These are phyloP conservation scores for Conoideocrella luteorostrata DNA, from an alignment of 2,329 filamentous ascomycete species.

Conservation along the genomic window DNA sequence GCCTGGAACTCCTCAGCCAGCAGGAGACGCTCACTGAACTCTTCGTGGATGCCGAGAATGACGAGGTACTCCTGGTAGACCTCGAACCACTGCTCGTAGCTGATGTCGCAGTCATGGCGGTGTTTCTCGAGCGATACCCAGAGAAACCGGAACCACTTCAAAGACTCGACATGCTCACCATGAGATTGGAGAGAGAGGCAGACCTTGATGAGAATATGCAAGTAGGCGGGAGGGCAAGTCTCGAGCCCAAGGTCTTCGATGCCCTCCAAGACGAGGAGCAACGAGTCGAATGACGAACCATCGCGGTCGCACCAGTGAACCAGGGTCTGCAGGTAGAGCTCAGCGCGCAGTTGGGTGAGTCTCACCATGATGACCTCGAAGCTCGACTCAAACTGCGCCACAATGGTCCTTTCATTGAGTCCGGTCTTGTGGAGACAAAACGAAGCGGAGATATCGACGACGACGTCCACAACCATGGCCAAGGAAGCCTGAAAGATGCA, in stretches of 20 bases:
- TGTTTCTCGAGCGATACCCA: constrained; percentile 11
- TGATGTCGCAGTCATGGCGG: constrained; percentile 8
- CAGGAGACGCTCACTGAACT: constrained; percentile 5
- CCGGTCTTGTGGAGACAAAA: background rate
- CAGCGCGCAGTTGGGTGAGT: constrained; percentile 6
- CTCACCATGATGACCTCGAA: constrained; percentile 6
- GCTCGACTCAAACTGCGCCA: constrained; percentile 9
- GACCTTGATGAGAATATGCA: constrained; percentile 8
- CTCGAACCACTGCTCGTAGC: constrained; percentile 8
- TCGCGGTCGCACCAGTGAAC: background rate
- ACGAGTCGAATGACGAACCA: constrained; percentile 1
- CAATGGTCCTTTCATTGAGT: constrained; percentile 5
- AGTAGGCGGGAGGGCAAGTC: constrained; percentile 7
- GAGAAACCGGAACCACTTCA: constrained; percentile 7
- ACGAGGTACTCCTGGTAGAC: constrained; percentile 10
- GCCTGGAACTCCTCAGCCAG: constrained; percentile 2
- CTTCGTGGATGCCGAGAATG: constrained; percentile 7
- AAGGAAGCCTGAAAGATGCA: constrained; percentile 8
- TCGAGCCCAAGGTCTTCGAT: constrained; percentile 8
- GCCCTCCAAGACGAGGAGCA: constrained; percentile 3
- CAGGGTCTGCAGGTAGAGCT: constrained; percentile 7
- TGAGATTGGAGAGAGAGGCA: constrained; percentile 8
- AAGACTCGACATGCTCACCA: constrained; percentile 4
- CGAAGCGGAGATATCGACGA: constrained; percentile 9
- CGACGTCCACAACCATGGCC: constrained; percentile 10